These are phyloP conservation scores for Colletotrichum ledebouriae DNA, from an alignment of 2,329 filamentous ascomycete species.

Conservation along the genomic window DNA sequence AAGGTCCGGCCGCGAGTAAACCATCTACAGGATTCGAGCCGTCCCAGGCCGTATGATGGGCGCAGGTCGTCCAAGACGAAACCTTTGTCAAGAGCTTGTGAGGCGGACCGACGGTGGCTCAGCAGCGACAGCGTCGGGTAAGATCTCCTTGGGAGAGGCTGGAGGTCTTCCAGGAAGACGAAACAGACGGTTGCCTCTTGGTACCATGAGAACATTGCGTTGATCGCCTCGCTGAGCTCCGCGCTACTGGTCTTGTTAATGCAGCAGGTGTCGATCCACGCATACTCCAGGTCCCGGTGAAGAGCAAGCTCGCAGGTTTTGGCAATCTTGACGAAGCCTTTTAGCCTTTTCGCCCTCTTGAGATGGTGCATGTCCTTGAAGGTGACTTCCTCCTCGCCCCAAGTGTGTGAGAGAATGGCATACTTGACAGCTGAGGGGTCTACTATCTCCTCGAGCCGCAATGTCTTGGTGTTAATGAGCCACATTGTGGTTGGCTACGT, in stretches of 20 bases:
- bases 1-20: constrained; percentile 45
- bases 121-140: neutral
- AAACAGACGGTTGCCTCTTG: constrained; percentile 42
- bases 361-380: constrained; percentile 42
- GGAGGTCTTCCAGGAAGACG: constrained; percentile 43
- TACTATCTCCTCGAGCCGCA: constrained; percentile 35
- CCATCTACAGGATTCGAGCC: constrained; percentile 38
- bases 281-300: constrained; percentile 30
- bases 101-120: neutral
- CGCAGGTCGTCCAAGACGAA: neutral
- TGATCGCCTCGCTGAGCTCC: constrained; percentile 45
- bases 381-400: constrained; percentile 45
- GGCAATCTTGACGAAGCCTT: constrained; percentile 40
- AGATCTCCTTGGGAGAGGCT: neutral
- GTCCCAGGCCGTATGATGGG: neutral
- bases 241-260: constrained; percentile 47
- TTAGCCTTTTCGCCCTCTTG: neutral
- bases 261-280: constrained; percentile 48
- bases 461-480: constrained; percentile 42
- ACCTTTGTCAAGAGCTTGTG: too few species aligned
- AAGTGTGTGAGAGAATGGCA: constrained; percentile 49
- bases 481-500: constrained; percentile 34
- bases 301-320: constrained; percentile 33
- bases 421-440: constrained; percentile 44
- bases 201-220: constrained; percentile 46